phyloP scores from a whole-genome alignment of 495 filamentous ascomycete genomes.

The Amphirosellinia nigrospora region DNA sequence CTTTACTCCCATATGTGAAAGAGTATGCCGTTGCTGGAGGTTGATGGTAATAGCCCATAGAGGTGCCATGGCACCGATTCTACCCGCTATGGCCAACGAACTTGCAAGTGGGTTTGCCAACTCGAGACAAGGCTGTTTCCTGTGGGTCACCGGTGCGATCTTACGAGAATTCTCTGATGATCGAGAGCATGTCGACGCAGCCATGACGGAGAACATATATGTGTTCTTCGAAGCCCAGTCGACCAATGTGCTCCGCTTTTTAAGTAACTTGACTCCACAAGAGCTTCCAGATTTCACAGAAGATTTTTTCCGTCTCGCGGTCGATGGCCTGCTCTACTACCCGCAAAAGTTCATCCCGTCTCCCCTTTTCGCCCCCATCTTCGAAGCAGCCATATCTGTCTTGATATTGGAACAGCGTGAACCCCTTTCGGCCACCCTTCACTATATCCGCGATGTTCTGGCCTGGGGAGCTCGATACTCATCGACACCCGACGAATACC shows the following conservation, averaged over 20 bases:
- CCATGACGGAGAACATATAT: constrained; percentile 89
- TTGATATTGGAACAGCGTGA: constrained; percentile 88
- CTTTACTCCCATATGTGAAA: constrained; percentile 87
- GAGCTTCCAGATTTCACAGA: constrained; percentile 98
- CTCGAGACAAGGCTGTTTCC: constrained; percentile 92
- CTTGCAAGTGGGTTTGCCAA: constrained; percentile 81
- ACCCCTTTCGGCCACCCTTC: constrained; percentile 86
- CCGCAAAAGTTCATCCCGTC: constrained; percentile 81
- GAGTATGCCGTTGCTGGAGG: constrained; percentile 92
- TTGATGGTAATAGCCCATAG: constrained; percentile 96
- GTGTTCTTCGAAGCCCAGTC: constrained; percentile 94
- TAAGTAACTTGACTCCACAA: constrained; percentile 84
- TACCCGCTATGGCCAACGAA: constrained; percentile 85
- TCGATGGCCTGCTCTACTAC: constrained; percentile 91
- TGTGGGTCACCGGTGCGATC: constrained; percentile 96
- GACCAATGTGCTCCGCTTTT: constrained; percentile 80
- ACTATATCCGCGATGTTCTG: constrained; percentile 92
- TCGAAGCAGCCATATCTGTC: constrained; percentile 83
- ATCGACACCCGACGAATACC: constrained; percentile 73
- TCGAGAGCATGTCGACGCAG: constrained; percentile 77
- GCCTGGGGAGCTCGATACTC: constrained; percentile 77
- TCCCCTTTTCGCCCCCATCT: constrained; percentile 76
- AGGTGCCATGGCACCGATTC: constrained; percentile 81
- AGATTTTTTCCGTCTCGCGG: constrained; percentile 93
- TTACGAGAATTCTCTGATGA: constrained; percentile 93